These are phyloP conservation scores for Galerina sulciceps DNA, from an alignment of 768 basidiomycete species.

Conservation along the genomic window DNA sequence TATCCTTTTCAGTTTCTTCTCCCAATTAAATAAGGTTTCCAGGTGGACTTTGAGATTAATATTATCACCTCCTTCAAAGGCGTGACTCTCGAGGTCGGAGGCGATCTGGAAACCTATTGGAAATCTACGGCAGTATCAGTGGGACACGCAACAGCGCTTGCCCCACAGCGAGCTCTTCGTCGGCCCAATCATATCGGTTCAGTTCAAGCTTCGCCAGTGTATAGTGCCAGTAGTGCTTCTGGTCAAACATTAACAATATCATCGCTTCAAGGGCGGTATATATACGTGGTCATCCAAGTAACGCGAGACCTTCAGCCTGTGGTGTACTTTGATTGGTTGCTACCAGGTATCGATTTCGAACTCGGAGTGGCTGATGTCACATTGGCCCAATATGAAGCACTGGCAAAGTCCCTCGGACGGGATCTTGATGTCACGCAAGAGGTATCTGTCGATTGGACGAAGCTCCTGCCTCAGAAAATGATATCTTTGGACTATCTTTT, in stretches of 20 bases:
- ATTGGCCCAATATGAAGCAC: slow-evolving; percentile 72
- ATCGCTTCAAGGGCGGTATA: slow-evolving; percentile 88
- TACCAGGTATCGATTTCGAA: slow-evolving; percentile 76
- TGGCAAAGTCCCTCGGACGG: slow-evolving; percentile 60
- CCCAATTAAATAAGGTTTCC: slow-evolving; percentile 5
- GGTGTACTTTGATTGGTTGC: slow-evolving; percentile 71
- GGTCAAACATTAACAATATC: slow-evolving; percentile 78
- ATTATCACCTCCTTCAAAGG: slow-evolving; percentile 90
- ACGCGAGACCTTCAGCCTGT: slow-evolving; percentile 93
- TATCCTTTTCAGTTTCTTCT: background rate
- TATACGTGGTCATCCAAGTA: slow-evolving; percentile 87
- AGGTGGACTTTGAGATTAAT: slow-evolving; percentile 90
- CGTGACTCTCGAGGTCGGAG: slow-evolving; percentile 92
- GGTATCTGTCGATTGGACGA: slow-evolving; percentile 46
- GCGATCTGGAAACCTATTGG: slow-evolving; percentile 98
- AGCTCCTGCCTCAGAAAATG: slow-evolving; percentile 57
- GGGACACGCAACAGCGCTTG: slow-evolving; percentile 43
- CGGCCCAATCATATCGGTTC: slow-evolving; percentile 55
- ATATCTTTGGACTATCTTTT: slow-evolving; percentile 76
- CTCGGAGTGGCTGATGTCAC: slow-evolving; percentile 87
- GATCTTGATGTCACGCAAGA: slow-evolving; percentile 18
- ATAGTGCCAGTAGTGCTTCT: slow-evolving; percentile 45
- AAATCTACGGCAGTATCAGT: slow-evolving; percentile 74
- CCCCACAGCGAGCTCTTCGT: slow-evolving; percentile 40
- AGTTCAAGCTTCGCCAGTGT: slow-evolving; percentile 70